These are phyloP conservation scores for Thielaviopsis punctulata DNA, from an alignment of 2,329 filamentous ascomycete species.

Conservation along the genomic window DNA sequence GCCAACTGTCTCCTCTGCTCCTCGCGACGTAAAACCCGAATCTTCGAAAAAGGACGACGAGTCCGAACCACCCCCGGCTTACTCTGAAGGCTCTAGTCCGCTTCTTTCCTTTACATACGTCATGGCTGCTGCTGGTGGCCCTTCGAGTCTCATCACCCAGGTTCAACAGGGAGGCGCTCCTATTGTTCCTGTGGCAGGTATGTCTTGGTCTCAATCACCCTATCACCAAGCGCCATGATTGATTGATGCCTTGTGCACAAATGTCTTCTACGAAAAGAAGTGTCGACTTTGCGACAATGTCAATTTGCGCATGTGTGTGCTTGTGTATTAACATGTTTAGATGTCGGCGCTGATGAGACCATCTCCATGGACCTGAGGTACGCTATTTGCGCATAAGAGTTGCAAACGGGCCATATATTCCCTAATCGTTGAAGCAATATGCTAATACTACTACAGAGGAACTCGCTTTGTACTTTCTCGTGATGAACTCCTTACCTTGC, in stretches of 20 bases:
- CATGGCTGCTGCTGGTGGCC: slow-evolving; percentile 94
- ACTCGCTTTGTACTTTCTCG: slow-evolving; percentile 85
- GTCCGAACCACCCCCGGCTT: slow-evolving; percentile 84
- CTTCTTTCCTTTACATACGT: slow-evolving; percentile 86
- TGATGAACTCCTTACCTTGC: slow-evolving; percentile 86
- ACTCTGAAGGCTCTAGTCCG: slow-evolving; percentile 86
- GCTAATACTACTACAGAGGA: slow-evolving; percentile 41
- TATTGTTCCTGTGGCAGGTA: slow-evolving; percentile 77
- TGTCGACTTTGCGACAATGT: neutral
- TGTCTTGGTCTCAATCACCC: slow-evolving; percentile 15
- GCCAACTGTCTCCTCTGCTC: neutral
- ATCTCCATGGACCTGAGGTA: slow-evolving; percentile 91
- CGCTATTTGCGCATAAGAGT: neutral
- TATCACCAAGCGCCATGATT: neutral
- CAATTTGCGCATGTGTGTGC: neutral
- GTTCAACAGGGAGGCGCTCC: slow-evolving; percentile 87
- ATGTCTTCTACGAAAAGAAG: neutral
- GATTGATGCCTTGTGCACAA: neutral
- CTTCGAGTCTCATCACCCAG: slow-evolving; percentile 97
- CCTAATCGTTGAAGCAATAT: neutral
- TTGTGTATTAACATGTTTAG: slow-evolving; percentile 21
- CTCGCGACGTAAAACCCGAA: slow-evolving; percentile 55
- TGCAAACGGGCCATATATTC: slow-evolving; percentile 16
- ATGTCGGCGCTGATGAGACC: slow-evolving; percentile 79
- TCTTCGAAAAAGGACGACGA: slow-evolving; percentile 63